These are phyloP conservation scores for Leptoxyphium fumago DNA, from an alignment of 2,329 filamentous ascomycete genomes.

Conservation along the genomic window DNA sequence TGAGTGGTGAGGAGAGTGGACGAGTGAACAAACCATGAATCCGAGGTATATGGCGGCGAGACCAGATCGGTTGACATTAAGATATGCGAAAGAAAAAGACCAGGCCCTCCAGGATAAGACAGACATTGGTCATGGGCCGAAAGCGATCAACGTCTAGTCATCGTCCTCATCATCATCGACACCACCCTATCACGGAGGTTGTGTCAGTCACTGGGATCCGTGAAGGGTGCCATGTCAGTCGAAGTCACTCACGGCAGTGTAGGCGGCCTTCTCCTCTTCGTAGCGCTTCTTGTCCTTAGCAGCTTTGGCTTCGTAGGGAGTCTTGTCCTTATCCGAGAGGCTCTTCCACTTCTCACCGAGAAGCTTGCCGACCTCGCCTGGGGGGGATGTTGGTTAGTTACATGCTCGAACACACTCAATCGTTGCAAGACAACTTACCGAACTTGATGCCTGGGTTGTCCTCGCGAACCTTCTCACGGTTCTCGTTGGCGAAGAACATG, in stretches of 20 bases:
- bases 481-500: conserved; percentile 99
- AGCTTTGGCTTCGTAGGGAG: conserved; percentile 93
- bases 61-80: no score
- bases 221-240: not conserved
- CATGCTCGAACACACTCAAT: conserved; percentile 1
- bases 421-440: conserved; percentile 39
- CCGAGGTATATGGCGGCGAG: no score
- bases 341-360: conserved; percentile 99
- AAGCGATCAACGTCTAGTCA: conserved; percentile 12
- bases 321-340: conserved; percentile 79
- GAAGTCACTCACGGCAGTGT: conserved; percentile 52
- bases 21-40: no score
- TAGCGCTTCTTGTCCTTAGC: conserved; percentile 97
- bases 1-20: no score
- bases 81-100: no score
- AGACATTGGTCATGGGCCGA: no score
- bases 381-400: not conserved
- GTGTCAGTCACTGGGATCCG: conserved; percentile 1
- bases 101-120: no score
- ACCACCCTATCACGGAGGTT: conserved; percentile 11
- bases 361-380: conserved; percentile 91
- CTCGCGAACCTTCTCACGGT: conserved; percentile 93
- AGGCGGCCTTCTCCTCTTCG: conserved; percentile 92
- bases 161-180: conserved; percentile 24
- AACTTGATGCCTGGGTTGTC: conserved; percentile 98